Evolutionary conservation across 768 basidiomycete species (phyloP), one percentile per base, ranked within the genome.

Genomic region (Lactarius akahatsu): DNA sequence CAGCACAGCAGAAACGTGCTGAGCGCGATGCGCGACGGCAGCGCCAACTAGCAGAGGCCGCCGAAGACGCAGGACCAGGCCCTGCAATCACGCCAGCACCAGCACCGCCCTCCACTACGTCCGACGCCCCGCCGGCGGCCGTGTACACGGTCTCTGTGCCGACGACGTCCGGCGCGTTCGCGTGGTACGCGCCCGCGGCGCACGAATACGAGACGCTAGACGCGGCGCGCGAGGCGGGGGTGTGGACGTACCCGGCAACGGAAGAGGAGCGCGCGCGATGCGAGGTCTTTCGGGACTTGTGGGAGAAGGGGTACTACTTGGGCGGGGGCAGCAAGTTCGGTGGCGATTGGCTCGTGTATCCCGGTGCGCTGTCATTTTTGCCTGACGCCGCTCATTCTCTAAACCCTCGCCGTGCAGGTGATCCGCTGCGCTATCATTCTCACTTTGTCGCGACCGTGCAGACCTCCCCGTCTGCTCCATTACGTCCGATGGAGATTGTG

Each of bases 271-370:
- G 84, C 3, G 92, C 94, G 13, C 82, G 86, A 62, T 94, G 91
- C 68, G 86, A 81, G 11, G 89, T 94, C 11, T 96, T 94, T 74
- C 82, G 83, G 54, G 87, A 86, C 69, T 75, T 97, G 15, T 93
- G 91, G 90, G 85, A 88, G 68, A 84, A 89, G 76, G 92, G 92
- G 0, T 88, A 89, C 74, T 97, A 85, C 75, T 84, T 97, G 85
- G 95, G 95, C 57, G 86, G 86, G 0, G 96, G 95, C 0, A 86
- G 96, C 76, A 91, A 90, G 75, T 99, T 99, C 73, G 97, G 97
- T 7, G 96, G 95, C 1, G 95, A 98, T 72, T 98, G 94, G 76
- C 78, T 99, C 54, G 91, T 98, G 1, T 99, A 99, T 77, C 97
- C 97, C 60, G 96, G 96, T 90, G 74, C 50, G 85, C 41, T n/a